Conservation (phyloP, 2,329 filamentous ascomycete genomes). For the Botrytis hyacinthi region DNA sequence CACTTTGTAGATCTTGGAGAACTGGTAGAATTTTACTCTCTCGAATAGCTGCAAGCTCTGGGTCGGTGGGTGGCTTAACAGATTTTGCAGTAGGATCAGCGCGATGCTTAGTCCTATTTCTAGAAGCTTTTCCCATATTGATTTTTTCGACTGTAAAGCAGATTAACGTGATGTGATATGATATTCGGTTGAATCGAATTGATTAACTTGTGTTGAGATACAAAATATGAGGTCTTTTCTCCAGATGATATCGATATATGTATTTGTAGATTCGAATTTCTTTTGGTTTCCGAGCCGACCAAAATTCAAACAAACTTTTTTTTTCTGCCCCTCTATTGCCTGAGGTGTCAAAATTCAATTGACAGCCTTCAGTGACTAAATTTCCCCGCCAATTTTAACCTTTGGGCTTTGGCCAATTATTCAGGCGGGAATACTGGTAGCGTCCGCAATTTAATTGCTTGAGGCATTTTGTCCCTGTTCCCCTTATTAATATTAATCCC, state of each 20-base stretch:
- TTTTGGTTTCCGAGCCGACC: background rate
- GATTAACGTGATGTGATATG: background rate
- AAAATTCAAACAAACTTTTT: constrained; percentile 8
- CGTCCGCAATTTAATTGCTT: background rate
- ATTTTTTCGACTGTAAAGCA: background rate
- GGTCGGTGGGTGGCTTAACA: constrained; percentile 60
- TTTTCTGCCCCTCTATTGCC: constrained; percentile 13
- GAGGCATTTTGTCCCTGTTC: constrained; percentile 9
- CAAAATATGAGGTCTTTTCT: background rate
- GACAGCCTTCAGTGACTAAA: background rate
- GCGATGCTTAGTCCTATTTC: constrained; percentile 51
- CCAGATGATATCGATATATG: background rate
- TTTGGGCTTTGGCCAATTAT: background rate
- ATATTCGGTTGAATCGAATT: background rate
- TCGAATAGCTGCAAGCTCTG: constrained; percentile 61
- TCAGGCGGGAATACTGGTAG: background rate
- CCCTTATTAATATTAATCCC: background rate
- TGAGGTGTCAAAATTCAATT: background rate
- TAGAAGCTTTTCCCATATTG: constrained; percentile 59
- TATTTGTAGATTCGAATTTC: background rate
- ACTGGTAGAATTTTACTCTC: constrained; percentile 63
- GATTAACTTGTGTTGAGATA: background rate
- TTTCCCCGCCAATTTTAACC: background rate
- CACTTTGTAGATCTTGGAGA: constrained; percentile 57
- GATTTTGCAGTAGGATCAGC: constrained; percentile 56